Percentiles rank a stretch among this genome's conserved stretches.
These are phyloP conservation scores for Podospora didyma DNA, from an alignment of 495 filamentous ascomycete species.

Conservation along the genomic window DNA sequence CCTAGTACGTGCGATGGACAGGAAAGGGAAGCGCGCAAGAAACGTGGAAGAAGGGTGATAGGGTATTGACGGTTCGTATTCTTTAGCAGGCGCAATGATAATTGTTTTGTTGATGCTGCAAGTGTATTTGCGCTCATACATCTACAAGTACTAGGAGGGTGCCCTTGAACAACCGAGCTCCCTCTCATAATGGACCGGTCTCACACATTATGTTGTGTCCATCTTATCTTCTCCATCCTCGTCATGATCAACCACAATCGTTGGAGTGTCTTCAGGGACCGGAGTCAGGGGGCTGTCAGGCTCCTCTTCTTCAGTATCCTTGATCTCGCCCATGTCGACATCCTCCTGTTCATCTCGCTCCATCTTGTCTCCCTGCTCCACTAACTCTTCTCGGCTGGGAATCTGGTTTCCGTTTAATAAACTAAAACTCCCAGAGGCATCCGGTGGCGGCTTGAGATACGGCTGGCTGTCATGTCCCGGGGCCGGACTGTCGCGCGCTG, in stretches of 20 bases:
- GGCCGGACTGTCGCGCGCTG: slow-evolving; percentile 52
- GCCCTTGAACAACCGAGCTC: too few species aligned
- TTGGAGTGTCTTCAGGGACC: slow-evolving; percentile 44
- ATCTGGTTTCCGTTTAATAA: slow-evolving; percentile 39
- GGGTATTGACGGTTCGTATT: too few species aligned
- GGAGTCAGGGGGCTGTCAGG: slow-evolving; percentile 27
- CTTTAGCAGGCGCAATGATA: too few species aligned
- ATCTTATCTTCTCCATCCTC: slow-evolving; percentile 60
- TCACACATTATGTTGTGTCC: slow-evolving; percentile 65
- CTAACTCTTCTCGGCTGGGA: slow-evolving; percentile 30
- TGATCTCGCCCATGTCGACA: slow-evolving; percentile 45
- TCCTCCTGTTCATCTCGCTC: slow-evolving; percentile 62
- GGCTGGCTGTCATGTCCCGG: slow-evolving; percentile 25
- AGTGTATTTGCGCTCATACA: too few species aligned
- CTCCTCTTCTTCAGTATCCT: slow-evolving; percentile 41
- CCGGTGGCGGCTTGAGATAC: slow-evolving; percentile 37
- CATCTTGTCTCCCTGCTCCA: slow-evolving; percentile 4
- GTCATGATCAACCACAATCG: slow-evolving; percentile 50
- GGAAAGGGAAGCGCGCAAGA: too few species aligned
- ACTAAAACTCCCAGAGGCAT: slow-evolving; percentile 39
- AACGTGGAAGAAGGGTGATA: too few species aligned
- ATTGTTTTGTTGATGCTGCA: slow-evolving; percentile 40
- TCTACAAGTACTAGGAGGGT: too few species aligned
- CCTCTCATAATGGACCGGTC: too few species aligned
- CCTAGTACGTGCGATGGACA: not conserved